Percentiles rank a stretch among this genome's conserved stretches.
Evolutionary conservation across 345 rosid species (phyloP).

Genomic region (Linum lewisii): DNA sequence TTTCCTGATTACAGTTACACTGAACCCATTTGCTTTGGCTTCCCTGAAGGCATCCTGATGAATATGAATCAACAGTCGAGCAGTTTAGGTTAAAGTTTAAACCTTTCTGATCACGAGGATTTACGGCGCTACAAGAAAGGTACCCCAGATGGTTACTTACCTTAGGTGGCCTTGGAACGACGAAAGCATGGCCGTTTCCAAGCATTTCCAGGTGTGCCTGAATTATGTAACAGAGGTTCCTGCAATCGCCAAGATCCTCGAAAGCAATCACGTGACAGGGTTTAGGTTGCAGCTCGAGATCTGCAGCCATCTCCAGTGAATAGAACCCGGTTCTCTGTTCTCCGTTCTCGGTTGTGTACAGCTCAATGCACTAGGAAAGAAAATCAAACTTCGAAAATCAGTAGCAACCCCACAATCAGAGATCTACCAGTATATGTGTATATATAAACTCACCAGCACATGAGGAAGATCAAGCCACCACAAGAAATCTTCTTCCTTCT

Average conservation of each 20-base stretch:
- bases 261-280: constrained; percentile 78
- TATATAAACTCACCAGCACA: constrained; percentile 49
- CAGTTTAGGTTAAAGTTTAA: neutral
- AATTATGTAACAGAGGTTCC: constrained; percentile 63
- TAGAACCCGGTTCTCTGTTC: constrained; percentile 71
- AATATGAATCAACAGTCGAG: constrained; percentile 1
- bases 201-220: constrained; percentile 86
- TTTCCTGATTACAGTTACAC: constrained; percentile 71
- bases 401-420: neutral
- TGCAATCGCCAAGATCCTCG: constrained; percentile 64
- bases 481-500: constrained; percentile 70
- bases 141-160: constrained; percentile 21
- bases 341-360: constrained; percentile 51
- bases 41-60: constrained; percentile 71
- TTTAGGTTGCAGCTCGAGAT: constrained; percentile 86
- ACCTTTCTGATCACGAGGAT: constrained; percentile 2
- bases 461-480: constrained; percentile 98
- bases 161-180: constrained; percentile 82
- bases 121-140: neutral
- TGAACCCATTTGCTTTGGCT: constrained; percentile 75
- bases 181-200: constrained; percentile 61
- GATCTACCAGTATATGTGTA: neutral
- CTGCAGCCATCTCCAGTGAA: constrained; percentile 81
- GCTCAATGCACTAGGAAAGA: constrained; percentile 68
- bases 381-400: constrained; percentile 8